Evolutionary conservation across 2,329 filamentous ascomycete genomes (phyloP).

Genomic region (Diaporthe batatas): DNA sequence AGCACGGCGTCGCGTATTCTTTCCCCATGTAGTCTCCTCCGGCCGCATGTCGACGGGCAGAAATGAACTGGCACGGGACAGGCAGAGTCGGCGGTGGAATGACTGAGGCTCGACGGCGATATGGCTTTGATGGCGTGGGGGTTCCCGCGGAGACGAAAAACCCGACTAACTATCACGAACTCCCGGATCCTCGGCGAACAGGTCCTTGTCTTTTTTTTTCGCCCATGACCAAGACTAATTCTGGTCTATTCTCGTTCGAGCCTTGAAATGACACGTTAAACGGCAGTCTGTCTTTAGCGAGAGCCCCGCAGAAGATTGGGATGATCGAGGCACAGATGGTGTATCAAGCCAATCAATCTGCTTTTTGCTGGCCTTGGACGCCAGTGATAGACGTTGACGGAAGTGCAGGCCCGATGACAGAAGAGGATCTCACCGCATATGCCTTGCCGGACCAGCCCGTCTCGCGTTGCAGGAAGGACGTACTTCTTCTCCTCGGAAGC

Average conservation of each 20-base stretch:
- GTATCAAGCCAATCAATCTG: background rate
- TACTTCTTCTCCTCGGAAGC: background rate
- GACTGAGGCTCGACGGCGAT: too few species aligned
- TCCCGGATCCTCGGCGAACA: background rate
- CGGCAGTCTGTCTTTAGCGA: background rate
- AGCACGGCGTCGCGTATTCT: background rate
- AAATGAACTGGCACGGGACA: background rate
- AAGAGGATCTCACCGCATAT: constrained; percentile 11
- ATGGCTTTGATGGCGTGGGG: too few species aligned
- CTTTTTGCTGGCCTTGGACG: background rate
- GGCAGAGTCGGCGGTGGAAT: too few species aligned
- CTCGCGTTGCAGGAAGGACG: background rate
- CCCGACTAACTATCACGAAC: background rate
- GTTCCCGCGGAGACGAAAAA: background rate
- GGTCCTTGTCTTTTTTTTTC: background rate
- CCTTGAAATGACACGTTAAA: background rate
- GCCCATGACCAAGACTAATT: background rate
- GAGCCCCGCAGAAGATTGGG: too few species aligned
- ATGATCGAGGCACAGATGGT: background rate
- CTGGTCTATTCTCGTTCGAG: background rate
- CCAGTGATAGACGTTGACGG: background rate
- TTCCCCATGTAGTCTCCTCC: background rate
- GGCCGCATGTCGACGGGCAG: background rate
- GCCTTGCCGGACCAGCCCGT: background rate
- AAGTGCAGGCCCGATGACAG: background rate